Conservation (phyloP, 495 filamentous ascomycete genomes). For the Penicillium ucsense region DNA sequence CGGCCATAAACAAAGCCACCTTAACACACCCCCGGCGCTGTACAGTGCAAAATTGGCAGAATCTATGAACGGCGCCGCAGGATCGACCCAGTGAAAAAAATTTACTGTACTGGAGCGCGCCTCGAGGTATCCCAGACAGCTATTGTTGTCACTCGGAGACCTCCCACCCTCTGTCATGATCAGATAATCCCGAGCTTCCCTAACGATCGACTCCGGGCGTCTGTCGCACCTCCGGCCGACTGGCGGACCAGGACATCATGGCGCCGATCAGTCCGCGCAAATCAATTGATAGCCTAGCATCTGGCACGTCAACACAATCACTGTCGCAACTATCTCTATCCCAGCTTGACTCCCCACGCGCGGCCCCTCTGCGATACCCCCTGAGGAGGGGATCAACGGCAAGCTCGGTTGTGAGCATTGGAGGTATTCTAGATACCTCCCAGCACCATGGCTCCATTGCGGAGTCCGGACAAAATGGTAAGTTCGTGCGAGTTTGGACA, state of each 20-base stretch:
- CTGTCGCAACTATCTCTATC: constrained; percentile 51
- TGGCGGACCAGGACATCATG: constrained; percentile 44
- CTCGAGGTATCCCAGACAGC: no score
- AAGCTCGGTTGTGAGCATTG: constrained; percentile 76
- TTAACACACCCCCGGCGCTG: background rate
- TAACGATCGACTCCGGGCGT: constrained; percentile 26
- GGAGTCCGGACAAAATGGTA: constrained; percentile 72
- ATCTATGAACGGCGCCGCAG: background rate
- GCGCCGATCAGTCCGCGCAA: constrained; percentile 54
- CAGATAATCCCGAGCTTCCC: constrained; percentile 26
- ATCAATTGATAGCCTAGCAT: constrained; percentile 58
- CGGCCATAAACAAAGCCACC: constrained; percentile 13
- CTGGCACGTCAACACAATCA: constrained; percentile 40
- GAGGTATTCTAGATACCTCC: constrained; percentile 62
- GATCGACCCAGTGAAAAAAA: background rate
- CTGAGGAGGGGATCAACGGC: constrained; percentile 71
- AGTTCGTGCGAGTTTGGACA: constrained; percentile 14
- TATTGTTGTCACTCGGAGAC: no score
- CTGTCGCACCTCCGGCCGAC: constrained; percentile 22
- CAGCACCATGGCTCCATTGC: constrained; percentile 51
- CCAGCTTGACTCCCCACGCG: constrained; percentile 34
- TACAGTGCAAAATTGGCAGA: background rate
- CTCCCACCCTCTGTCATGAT: constrained; percentile 30
- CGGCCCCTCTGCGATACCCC: constrained; percentile 34
- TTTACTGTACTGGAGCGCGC: no score